Evolutionary conservation across 208 protist species (phyloP).

Genomic region (Wallacemonas sp.): DNA sequence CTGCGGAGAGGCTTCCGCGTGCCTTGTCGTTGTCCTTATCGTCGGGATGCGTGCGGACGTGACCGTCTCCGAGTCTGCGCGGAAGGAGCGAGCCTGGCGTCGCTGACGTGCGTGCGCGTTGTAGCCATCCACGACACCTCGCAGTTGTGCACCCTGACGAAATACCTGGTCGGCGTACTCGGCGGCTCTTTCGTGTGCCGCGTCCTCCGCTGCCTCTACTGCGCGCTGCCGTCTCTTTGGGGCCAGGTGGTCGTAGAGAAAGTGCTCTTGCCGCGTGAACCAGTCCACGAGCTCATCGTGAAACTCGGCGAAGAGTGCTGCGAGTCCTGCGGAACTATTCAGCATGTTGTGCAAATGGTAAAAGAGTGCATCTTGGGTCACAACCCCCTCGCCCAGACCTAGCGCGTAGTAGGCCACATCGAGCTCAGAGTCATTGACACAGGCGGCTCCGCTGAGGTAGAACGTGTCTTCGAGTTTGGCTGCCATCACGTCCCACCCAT

Average conservation of each 20-base stretch:
- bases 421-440: neutral
- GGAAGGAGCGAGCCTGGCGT: constrained; percentile 1
- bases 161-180: constrained; percentile 20
- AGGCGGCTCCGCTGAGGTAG: neutral
- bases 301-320: neutral
- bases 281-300: neutral
- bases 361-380: constrained; percentile 16
- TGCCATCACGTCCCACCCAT: neutral
- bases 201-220: too few relatives aligned
- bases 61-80: too few relatives aligned
- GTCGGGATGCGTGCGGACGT: too few relatives aligned
- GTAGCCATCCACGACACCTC: constrained; percentile 41
- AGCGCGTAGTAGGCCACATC: constrained; percentile 21
- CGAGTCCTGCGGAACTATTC: constrained; percentile 13
- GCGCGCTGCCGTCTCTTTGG: neutral
- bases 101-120: constrained; percentile 4
- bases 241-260: neutral
- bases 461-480: neutral
- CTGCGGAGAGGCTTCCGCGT: too few relatives aligned
- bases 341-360: constrained; percentile 31
- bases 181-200: too few relatives aligned
- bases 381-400: constrained; percentile 34
- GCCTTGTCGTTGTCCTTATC: too few relatives aligned
- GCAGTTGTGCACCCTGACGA: constrained; percentile 21
- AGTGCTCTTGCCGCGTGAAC: neutral